These are phyloP conservation scores for Schizosaccharomyces octosporus DNA, from an alignment of 805 yeast species.

Conservation along the genomic window DNA sequence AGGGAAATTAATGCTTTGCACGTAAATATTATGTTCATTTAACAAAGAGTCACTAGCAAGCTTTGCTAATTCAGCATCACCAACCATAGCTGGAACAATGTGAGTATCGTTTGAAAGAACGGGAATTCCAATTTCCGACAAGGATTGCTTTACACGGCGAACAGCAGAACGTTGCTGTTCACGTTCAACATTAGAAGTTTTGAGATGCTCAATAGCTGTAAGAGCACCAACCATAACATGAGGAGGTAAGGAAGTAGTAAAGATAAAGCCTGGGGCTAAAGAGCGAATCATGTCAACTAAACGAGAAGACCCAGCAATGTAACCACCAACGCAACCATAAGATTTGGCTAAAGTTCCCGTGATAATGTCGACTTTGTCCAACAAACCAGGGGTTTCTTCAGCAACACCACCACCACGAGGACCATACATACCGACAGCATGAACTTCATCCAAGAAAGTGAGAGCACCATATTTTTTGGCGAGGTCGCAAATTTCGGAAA, in stretches of 20 bases:
- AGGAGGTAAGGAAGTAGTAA: constrained; percentile 95
- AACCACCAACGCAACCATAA: constrained; percentile 92
- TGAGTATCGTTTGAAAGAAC: constrained; percentile 95
- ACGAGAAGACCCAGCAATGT: constrained; percentile 65
- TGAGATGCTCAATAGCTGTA: constrained; percentile 65
- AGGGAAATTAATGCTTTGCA: constrained; percentile 95
- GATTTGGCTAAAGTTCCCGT: constrained; percentile 97
- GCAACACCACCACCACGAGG: constrained; percentile 99
- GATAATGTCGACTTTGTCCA: constrained; percentile 80
- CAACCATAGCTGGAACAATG: constrained; percentile 83
- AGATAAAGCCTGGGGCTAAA: constrained; percentile 89
- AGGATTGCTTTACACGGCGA: constrained; percentile 52
- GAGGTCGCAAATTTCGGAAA: constrained; percentile 71
- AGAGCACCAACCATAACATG: constrained; percentile 87
- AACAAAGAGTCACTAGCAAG: constrained; percentile 72
- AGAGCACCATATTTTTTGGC: constrained; percentile 95
- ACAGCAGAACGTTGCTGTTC: constrained; percentile 66
- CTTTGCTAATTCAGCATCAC: constrained; percentile 83
- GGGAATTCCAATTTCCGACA: constrained; percentile 58
- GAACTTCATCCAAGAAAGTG: constrained; percentile 93
- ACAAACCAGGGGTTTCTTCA: constrained; percentile 31
- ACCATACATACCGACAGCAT: constrained; percentile 96
- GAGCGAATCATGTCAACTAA: constrained; percentile 90
- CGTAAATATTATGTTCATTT: constrained; percentile 67
- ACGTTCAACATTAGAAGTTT: constrained; percentile 54